Conservation (phyloP, 2,329 filamentous ascomycete species). For the Clonostachys solani region DNA sequence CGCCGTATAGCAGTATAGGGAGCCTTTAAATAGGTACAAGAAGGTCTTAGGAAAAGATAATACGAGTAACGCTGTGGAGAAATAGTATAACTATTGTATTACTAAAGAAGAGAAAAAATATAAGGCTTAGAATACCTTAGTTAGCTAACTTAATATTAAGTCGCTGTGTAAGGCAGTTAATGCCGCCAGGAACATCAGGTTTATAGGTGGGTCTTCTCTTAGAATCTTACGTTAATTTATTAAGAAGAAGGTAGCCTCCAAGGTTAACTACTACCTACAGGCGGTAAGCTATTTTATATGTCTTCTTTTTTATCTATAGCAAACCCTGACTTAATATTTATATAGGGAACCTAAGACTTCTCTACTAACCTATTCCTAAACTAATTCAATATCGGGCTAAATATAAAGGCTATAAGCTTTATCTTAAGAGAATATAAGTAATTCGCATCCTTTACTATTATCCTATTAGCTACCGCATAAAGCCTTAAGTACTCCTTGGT, state of each 20-base stretch:
- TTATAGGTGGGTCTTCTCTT: background rate
- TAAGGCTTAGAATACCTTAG: background rate
- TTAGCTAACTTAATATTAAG: background rate
- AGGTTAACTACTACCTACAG: background rate
- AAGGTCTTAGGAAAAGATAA: slow-evolving; percentile 1
- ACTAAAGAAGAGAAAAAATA: background rate
- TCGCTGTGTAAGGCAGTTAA: background rate
- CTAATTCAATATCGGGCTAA: background rate
- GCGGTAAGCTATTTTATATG: background rate
- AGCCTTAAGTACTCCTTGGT: slow-evolving; percentile 11
- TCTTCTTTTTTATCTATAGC: too few relatives aligned
- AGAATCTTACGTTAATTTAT: background rate
- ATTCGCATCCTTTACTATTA: background rate
- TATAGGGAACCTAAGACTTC: background rate
- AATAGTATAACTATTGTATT: slow-evolving; percentile 11
- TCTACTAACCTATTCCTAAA: background rate
- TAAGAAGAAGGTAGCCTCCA: background rate
- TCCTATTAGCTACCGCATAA: slow-evolving; percentile 15
- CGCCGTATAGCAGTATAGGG: slow-evolving; percentile 4
- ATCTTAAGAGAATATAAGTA: background rate
- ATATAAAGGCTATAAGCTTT: background rate
- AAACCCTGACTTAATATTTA: too few relatives aligned
- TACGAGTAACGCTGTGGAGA: background rate
- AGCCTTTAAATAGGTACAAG: background rate
- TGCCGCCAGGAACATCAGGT: background rate